Conservation (phyloP, 2,329 filamentous ascomycete species). For the Pyrenophora teres region DNA sequence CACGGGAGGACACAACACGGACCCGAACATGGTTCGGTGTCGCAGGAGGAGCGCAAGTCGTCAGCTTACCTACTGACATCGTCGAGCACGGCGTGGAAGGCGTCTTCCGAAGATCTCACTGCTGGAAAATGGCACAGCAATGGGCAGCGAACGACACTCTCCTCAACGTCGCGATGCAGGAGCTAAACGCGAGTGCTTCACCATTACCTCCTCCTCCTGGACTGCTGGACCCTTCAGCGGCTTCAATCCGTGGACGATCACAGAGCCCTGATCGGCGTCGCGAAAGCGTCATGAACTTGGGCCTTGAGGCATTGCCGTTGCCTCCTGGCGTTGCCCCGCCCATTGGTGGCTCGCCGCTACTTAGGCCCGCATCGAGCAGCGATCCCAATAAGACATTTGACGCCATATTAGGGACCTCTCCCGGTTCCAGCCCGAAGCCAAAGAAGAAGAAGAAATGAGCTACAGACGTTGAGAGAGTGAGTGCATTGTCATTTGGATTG, state of each 20-base stretch:
- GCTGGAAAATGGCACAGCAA: conserved; percentile 67
- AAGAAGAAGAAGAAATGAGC: conserved; percentile 39
- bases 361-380: conserved; percentile 39
- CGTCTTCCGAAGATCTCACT: conserved; percentile 70
- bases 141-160: conserved; percentile 57
- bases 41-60: conserved; percentile 66
- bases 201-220: conserved; percentile 41
- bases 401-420: conserved; percentile 49
- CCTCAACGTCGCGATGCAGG: conserved; percentile 43
- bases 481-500: background rate
- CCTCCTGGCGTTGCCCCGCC: conserved; percentile 50
- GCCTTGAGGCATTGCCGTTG: conserved; percentile 54
- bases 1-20: conserved; percentile 61
- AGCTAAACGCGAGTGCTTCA: conserved; percentile 35
- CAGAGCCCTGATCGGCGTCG: conserved; percentile 44
- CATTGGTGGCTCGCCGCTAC: conserved; percentile 22
- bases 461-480: background rate
- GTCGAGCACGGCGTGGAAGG: conserved; percentile 70
- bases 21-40: conserved; percentile 75
- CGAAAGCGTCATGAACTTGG: conserved; percentile 52
- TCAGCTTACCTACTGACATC: conserved; percentile 65
- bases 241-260: conserved; percentile 27
- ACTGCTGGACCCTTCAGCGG: conserved; percentile 30
- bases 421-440: conserved; percentile 30
- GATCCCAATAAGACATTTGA: conserved; percentile 56